Evolutionary conservation across 345 rosid genomes (phyloP).

Genomic region (Diplotaxis tenuifolia): DNA sequence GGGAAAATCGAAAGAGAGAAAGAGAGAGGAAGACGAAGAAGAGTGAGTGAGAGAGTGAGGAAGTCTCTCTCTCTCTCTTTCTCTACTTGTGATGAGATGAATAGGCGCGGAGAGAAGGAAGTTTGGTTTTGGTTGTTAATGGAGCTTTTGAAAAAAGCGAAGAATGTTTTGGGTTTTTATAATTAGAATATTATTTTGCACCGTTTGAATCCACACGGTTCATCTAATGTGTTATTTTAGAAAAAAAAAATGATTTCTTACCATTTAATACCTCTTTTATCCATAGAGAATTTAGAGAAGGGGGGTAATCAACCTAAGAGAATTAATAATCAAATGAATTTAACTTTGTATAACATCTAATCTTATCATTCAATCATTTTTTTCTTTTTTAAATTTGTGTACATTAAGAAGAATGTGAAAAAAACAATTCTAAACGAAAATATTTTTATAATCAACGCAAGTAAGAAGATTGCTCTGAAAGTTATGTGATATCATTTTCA

Average conservation of each 20-base stretch:
- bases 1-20: constrained; percentile 21
- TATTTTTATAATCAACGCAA: too few relatives aligned
- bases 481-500: too few relatives aligned
- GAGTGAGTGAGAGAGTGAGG: background rate
- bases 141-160: background rate
- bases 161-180: background rate
- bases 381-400: too few relatives aligned
- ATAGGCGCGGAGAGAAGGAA: constrained; percentile 36
- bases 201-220: background rate
- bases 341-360: too few relatives aligned
- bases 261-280: background rate
- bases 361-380: too few relatives aligned
- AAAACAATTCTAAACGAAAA: too few relatives aligned
- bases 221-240: background rate
- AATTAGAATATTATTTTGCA: background rate
- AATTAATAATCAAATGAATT: too few relatives aligned
- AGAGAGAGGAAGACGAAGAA: background rate
- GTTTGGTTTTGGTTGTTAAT: constrained; percentile 22
- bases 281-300: background rate
- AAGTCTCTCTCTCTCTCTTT: background rate
- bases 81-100: background rate
- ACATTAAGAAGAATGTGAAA: too few relatives aligned
- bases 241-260: too few relatives aligned
- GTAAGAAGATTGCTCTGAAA: too few relatives aligned
- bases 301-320: too few relatives aligned